These are phyloP conservation scores for Corymbia calophylla DNA, from an alignment of 441 rosid genomes.

Conservation along the genomic window DNA sequence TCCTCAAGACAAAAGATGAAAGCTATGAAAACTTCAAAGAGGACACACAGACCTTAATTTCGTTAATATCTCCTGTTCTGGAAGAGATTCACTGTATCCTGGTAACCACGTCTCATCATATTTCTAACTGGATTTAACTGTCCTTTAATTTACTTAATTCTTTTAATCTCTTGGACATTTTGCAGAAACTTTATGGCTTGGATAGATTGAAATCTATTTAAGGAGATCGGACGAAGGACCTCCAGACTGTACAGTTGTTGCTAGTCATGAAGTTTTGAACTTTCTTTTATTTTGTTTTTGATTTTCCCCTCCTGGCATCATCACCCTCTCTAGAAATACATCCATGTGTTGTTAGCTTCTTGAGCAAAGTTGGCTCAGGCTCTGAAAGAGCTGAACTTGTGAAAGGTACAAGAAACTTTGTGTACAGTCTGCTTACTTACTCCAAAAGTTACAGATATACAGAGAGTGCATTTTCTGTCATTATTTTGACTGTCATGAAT, in stretches of 20 bases:
- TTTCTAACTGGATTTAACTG: background rate
- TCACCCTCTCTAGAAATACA: background rate
- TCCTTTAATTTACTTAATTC: background rate
- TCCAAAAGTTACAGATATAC: background rate
- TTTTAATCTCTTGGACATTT: background rate
- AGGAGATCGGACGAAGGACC: background rate
- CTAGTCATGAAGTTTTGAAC: background rate
- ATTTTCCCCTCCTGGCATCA: background rate
- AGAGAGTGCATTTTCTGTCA: background rate
- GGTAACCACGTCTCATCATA: slow-evolving; percentile 25
- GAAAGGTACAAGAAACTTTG: background rate
- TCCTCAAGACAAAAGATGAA: slow-evolving; percentile 51
- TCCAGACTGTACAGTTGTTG: slow-evolving; percentile 3
- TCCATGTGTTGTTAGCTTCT: background rate
- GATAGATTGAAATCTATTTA: slow-evolving; percentile 41
- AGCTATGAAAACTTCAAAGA: slow-evolving; percentile 34
- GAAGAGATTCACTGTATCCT: slow-evolving; percentile 54
- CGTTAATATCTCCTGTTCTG: slow-evolving; percentile 47
- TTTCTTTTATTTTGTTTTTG: background rate
- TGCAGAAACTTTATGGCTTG: slow-evolving; percentile 44
- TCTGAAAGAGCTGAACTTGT: background rate
- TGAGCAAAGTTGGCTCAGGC: background rate
- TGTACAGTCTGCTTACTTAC: background rate
- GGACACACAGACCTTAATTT: slow-evolving; percentile 49
- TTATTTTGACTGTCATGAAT: background rate